phyloP scores from a whole-genome alignment of 2,329 filamentous ascomycete genomes.

The Exophiala sideris region DNA sequence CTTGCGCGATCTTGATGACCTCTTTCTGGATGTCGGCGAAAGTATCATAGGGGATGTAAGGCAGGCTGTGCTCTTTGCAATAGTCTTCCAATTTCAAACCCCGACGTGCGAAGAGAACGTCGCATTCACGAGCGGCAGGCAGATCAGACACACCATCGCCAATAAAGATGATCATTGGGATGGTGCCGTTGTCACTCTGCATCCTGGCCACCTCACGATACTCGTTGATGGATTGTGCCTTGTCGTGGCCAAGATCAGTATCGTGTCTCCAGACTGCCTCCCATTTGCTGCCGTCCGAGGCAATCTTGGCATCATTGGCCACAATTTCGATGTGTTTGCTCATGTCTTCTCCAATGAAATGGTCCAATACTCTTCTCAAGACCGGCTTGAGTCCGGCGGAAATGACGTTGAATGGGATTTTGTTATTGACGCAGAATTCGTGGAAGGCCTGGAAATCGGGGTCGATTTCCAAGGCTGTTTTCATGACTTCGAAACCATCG shows the following conservation, averaged over 20 bases:
- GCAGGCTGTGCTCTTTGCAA: conserved; percentile 59
- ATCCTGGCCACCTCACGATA: conserved; percentile 55
- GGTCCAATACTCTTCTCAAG: conserved; percentile 59
- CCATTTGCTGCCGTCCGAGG: conserved; percentile 57
- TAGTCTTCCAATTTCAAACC: conserved; percentile 64
- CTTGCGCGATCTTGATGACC: conserved; percentile 54
- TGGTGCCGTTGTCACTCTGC: conserved; percentile 57
- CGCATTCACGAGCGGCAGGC: conserved; percentile 62
- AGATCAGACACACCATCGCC: conserved; percentile 68
- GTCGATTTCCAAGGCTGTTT: conserved; percentile 61
- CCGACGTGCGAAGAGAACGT: conserved; percentile 65
- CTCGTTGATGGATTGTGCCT: conserved; percentile 62
- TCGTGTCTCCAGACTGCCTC: conserved; percentile 66
- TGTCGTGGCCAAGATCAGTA: conserved; percentile 64
- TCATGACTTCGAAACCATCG: conserved; percentile 64
- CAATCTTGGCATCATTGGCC: conserved; percentile 63
- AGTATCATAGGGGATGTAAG: conserved; percentile 62
- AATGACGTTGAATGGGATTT: conserved; percentile 67
- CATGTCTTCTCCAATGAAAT: conserved; percentile 61
- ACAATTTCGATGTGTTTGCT: conserved; percentile 63
- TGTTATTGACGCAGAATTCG: conserved; percentile 59
- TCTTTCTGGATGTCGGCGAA: conserved; percentile 64
- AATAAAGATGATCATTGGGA: conserved; percentile 67
- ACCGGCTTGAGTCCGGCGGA: conserved; percentile 66
- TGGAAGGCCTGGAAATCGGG: conserved; percentile 63